Base-by-base conservation (phyloP, 2,329 filamentous ascomycete genomes). In the Didymella sp. region DNA sequence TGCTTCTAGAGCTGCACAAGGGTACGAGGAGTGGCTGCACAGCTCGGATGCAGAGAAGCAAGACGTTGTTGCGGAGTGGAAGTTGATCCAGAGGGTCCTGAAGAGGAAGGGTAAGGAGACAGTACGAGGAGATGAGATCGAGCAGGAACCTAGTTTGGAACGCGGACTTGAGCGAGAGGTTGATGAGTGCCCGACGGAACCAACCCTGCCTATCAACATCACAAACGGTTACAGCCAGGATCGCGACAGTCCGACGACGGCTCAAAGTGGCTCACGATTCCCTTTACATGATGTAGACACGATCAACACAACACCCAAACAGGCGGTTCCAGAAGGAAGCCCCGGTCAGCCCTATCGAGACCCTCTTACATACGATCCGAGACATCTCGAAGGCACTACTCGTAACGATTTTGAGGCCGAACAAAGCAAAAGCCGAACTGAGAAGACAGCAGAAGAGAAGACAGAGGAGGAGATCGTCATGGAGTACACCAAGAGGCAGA, bases 401-500 rank as follows among this genome's bases (percentile, higher is more conserved):
- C 47, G 25, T n/a, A 24, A 19, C 8, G 47, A 25, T 12, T 50
- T 42, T 21, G 19, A 42, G 7, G 27, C 47, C 15, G 65, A 69
- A 25, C 62, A 70, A 73, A 73, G 65, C 73, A 51, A 78, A 84
- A n/a, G 74, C 79, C 43, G 75, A 53, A 66, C 58, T 52, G 69
- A 60, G 70, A 69, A 73, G 73, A 42, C 47, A 3, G 19, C 47
- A 15, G 25, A 71, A 72, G 40, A 51, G 19, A 51, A 51, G 28
- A 24, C 21, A 6, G 60, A 57, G 25, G 56, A 58, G 21, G 37
- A 53, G 38, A 43, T 40, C 11, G 51, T 52, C 19, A 25, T 60
- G 15, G 35, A 49, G 21, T 49, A 43, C 38, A 33, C 54, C n/a
- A 56, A 37, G 12, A 53, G 42, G 49, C 49, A 56, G 35, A 60